phyloP scores from a whole-genome alignment of 2,329 filamentous ascomycete species.

The Xylariomycetidae sp. region DNA sequence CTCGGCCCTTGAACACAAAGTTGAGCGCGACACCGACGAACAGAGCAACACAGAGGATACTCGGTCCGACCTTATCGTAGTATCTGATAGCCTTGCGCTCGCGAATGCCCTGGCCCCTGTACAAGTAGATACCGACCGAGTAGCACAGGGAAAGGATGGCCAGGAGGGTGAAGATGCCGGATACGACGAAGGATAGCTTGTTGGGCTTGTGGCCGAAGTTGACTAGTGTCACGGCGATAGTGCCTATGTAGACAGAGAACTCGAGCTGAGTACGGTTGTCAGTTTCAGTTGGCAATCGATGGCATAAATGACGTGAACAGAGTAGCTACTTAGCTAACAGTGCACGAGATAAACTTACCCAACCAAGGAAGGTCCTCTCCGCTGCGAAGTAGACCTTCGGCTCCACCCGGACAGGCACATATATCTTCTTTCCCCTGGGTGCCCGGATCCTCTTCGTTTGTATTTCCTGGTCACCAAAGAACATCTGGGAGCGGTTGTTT shows the following conservation, averaged over 20 bases:
- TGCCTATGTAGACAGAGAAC: slow-evolving; percentile 90
- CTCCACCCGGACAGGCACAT: slow-evolving; percentile 92
- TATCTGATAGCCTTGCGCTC: slow-evolving; percentile 81
- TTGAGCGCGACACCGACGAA: slow-evolving; percentile 72
- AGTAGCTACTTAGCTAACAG: not conserved
- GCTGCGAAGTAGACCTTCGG: slow-evolving; percentile 97
- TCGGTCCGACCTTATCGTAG: slow-evolving; percentile 87
- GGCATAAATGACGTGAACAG: slow-evolving; percentile 1
- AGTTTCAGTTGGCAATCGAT: slow-evolving; percentile 17
- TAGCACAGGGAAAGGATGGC: slow-evolving; percentile 78
- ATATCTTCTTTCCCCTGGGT: slow-evolving; percentile 83
- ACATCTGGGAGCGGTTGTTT: slow-evolving; percentile 46
- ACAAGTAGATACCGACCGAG: slow-evolving; percentile 78
- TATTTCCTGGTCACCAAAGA: slow-evolving; percentile 53
- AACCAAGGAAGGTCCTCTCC: slow-evolving; percentile 91
- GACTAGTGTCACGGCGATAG: slow-evolving; percentile 77
- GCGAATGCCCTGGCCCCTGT: slow-evolving; percentile 81
- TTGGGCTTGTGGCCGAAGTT: slow-evolving; percentile 67
- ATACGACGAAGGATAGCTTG: slow-evolving; percentile 58
- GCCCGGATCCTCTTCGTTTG: slow-evolving; percentile 62
- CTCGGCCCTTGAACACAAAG: slow-evolving; percentile 71
- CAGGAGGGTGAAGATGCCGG: slow-evolving; percentile 76
- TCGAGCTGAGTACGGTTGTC: slow-evolving; percentile 59
- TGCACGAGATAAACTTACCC: slow-evolving; percentile 52
- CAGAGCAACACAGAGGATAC: slow-evolving; percentile 66